Evolutionary conservation across 148 eudicot species (phyloP).

Genomic region (Dianthus caryophyllus): DNA sequence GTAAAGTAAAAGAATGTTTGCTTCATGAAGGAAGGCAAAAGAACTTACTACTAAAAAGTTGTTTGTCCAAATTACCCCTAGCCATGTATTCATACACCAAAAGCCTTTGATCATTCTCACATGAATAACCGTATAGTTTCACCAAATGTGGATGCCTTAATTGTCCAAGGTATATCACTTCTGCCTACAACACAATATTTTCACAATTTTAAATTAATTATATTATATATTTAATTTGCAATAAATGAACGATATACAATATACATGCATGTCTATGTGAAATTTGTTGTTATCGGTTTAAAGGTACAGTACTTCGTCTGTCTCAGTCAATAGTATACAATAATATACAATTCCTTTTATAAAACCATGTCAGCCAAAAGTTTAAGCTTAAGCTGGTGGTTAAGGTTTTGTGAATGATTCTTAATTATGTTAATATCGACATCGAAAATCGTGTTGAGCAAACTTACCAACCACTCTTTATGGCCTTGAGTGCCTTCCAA

Average conservation of each 20-base stretch:
- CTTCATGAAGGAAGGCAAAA: background rate
- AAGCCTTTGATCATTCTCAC: constrained; percentile 80
- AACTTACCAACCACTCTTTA: constrained; percentile 93
- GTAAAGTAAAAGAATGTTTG: background rate
- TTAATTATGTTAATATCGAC: no score
- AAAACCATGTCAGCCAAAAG: no score
- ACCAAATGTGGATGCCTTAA: constrained; percentile 82
- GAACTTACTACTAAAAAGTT: constrained; percentile 61
- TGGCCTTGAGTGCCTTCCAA: constrained; percentile 87
- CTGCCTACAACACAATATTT: constrained; percentile 40
- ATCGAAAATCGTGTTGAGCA: no score
- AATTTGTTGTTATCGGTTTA: no score
- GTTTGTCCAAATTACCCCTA: constrained; percentile 69
- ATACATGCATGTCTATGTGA: no score
- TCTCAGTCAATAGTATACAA: no score
- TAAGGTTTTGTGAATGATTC: no score
- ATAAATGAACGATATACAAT: no score
- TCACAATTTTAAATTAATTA: background rate
- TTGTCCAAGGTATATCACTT: constrained; percentile 82
- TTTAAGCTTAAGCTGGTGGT: no score
- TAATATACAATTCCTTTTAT: no score
- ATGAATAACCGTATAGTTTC: constrained; percentile 77
- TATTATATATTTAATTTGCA: no score
- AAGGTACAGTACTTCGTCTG: no score
- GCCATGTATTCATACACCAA: constrained; percentile 88